Percentiles rank a stretch among this genome's conserved stretches.
phyloP scores from a whole-genome alignment of 2,329 filamentous ascomycete species.

The Colletotrichum eleusines region DNA sequence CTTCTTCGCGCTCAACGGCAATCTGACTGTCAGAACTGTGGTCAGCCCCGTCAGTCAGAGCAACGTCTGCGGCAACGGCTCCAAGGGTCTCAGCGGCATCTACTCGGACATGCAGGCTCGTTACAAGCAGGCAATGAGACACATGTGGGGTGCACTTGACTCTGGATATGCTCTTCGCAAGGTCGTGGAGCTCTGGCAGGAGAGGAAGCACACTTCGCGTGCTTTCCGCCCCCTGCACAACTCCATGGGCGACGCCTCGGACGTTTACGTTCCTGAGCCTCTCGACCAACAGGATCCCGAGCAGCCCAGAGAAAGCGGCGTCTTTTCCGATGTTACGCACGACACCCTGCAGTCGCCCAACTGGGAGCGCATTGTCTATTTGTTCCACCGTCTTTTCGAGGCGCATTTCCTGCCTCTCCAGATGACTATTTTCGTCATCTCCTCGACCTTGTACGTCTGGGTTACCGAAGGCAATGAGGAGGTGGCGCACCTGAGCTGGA shows the following conservation, averaged over 20 bases:
- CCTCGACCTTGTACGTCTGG: conserved; percentile 70
- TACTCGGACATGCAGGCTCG: conserved; percentile 71
- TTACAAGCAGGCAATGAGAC: conserved; percentile 78
- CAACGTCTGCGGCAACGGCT: conserved; percentile 73
- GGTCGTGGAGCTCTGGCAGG: conserved; percentile 67
- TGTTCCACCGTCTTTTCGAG: conserved; percentile 78
- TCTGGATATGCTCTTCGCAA: conserved; percentile 74
- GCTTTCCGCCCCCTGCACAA: conserved; percentile 69
- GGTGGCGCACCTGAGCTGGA: conserved; percentile 66
- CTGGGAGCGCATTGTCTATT: conserved; percentile 67
- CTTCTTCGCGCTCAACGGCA: conserved; percentile 79
- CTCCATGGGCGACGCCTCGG: conserved; percentile 59
- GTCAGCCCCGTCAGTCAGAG: conserved; percentile 79
- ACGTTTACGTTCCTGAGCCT: conserved; percentile 62
- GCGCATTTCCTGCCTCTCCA: conserved; percentile 79
- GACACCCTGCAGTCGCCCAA: conserved; percentile 64
- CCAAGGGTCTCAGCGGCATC: conserved; percentile 64
- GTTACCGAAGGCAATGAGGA: conserved; percentile 64
- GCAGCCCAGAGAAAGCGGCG: conserved; percentile 59
- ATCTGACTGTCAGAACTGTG: conserved; percentile 73
- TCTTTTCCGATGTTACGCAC: conserved; percentile 67
- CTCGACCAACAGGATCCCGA: conserved; percentile 56
- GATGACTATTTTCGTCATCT: conserved; percentile 72
- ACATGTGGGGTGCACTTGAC: conserved; percentile 82
- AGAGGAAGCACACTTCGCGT: conserved; percentile 67